phyloP scores from a whole-genome alignment of 1,139 yeast genomes.

The Pichia sp. region DNA sequence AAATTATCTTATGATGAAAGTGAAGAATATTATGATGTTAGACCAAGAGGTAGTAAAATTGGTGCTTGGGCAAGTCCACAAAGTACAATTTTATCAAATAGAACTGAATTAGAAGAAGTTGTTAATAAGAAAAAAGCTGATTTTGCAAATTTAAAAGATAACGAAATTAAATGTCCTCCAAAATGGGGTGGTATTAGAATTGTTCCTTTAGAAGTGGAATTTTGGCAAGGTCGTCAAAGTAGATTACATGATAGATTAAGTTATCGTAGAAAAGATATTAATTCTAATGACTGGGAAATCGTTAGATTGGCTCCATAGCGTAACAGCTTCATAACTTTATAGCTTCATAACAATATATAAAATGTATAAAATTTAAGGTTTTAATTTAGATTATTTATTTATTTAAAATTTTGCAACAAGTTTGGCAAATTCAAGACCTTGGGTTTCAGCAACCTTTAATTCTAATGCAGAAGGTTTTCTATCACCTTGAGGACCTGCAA shows the following conservation, averaged over 20 bases:
- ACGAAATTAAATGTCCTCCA: slow-evolving; percentile 81
- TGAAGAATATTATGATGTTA: slow-evolving; percentile 69
- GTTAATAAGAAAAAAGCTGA: slow-evolving; percentile 46
- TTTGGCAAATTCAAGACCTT: slow-evolving; percentile 60
- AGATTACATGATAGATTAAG: slow-evolving; percentile 86
- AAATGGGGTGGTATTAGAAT: slow-evolving; percentile 93
- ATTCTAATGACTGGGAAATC: slow-evolving; percentile 51
- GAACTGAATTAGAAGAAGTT: slow-evolving; percentile 57
- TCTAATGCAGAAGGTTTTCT: slow-evolving; percentile 66
- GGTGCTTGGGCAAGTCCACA: slow-evolving; percentile 99
- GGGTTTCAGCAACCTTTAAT: slow-evolving; percentile 53
- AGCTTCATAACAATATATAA: neutral
- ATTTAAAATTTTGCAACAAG: slow-evolving; percentile 22
- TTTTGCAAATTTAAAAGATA: slow-evolving; percentile 48
- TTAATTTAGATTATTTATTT: neutral
- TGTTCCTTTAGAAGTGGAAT: slow-evolving; percentile 85
- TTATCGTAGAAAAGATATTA: slow-evolving; percentile 51
- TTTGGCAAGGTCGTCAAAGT: slow-evolving; percentile 93
- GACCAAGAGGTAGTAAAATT: slow-evolving; percentile 88
- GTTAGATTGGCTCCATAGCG: slow-evolving; percentile 70
- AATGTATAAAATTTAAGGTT: too few species aligned
- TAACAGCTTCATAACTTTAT: neutral
- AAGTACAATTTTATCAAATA: slow-evolving; percentile 48
- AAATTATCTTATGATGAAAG: slow-evolving; percentile 67
- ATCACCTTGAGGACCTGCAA: slow-evolving; percentile 75